Base-by-base conservation (phyloP, 306 rosid genomes). In the Rosa rugosa region DNA sequence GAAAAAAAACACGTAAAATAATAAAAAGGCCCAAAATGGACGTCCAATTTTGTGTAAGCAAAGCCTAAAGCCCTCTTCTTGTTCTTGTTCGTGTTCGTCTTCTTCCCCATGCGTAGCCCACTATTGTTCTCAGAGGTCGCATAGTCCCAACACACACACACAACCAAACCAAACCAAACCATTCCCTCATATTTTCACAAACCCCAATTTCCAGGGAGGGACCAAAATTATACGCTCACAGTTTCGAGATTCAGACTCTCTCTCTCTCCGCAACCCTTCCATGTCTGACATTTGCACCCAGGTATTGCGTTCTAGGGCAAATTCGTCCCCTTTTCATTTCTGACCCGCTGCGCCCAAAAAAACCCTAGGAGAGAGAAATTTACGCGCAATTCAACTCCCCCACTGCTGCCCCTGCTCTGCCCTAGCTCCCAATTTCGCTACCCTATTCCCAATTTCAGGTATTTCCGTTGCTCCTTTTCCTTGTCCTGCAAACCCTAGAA, bases 71-170 rank as follows among this genome's bases (percentile, higher is more conserved):
- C 90, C 96, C 93, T 84, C 83, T 82, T 44, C 11, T 44, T 31
- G 36, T 31, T 31, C 36, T 31, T 31, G 36, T 31, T 84, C 80
- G 10, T 71, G 75, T 73, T 85, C 86, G 11, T 90, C 93, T 80
- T 91, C 97, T 70, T 91, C 90, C 79, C 66, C 91, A 77, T 89
- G 92, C 80, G 88, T 97, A 94, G 97, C 97, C 97, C 97, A 92
- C 93, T 80, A 89, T 87, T 82, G 46, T 44, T 8, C 83, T 83
- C 97, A 91, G 97, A 90, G 97, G 87, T 90, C 91, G 92, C 89
- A 86, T 93, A 91, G 90, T 88, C 83, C 83, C 86, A 78, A 44
- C 83, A 75, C 36, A 31, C 36, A 86, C 79, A 80, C n/a, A n/a
- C n/a, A n/a, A 31, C 36, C 76, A 40, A 66, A 44, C 78, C 78